Evolutionary conservation across 2,329 filamentous ascomycete species (phyloP), one percentile per base, ranked within the genome.

Genomic region (Microsporum canis): DNA sequence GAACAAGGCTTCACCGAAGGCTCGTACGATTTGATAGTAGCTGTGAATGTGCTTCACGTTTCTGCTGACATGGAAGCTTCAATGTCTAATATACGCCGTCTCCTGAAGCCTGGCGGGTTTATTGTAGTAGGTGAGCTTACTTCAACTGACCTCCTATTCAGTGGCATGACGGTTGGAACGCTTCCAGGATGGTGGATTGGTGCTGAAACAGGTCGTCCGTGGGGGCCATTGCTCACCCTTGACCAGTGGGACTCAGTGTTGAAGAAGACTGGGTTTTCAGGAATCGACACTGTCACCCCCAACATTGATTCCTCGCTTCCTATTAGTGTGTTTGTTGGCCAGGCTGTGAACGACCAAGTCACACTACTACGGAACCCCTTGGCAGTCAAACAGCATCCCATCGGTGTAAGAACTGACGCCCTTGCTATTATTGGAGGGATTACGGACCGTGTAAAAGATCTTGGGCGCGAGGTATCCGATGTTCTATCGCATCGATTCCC

Each of bases 41-140:
- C 75, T 0, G 70, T 70, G 10, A 69, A 76, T 41, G 74, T 76
- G 0, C 65, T 79, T 0, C 74, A 77, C 61, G 73, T 75, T 2
- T 77, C 75, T 2, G 7, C 0, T n/a, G 38, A 1, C 45, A 62
- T 39, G 57, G 73, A 69, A 47, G 29, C 68, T 33, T 66, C 53
- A 71, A 66, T 36, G 63, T 71, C 38, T 3, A 73, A 78, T 58
- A 65, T 73, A 0, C 71, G 76, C 0, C 63, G 63, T 0, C 64
- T 80, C 0, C 66, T 80, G 0, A 76, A 73, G 55, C 76, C 79
- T 1, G 79, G 78, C 1, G 80, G 79, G 0, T 76, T 75, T 60
- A 66, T 83, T 0, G 39, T 81, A 2, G 49, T 79, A 0, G 47
- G 77, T 1, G 79, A 82, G 60, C 61, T 75, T 1, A 74, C 68